Conservation (phyloP, 495 filamentous ascomycete genomes). For the Cenococcum geophilum region DNA sequence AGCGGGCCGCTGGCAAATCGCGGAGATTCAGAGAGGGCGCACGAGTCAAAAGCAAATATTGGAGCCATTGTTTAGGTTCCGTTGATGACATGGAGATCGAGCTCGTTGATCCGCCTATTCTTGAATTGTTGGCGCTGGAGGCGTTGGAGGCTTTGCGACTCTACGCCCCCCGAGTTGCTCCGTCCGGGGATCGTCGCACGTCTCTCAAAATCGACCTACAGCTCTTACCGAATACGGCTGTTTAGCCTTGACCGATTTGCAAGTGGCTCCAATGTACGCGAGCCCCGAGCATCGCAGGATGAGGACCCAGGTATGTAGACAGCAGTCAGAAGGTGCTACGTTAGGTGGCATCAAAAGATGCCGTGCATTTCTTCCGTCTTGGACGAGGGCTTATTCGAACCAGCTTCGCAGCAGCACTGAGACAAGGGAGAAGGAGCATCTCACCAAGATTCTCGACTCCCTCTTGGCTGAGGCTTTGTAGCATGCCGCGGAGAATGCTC, state of each 20-base stretch:
- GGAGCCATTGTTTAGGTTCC: background rate
- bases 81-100: background rate
- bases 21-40: background rate
- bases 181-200: no score
- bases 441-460: no score
- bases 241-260: background rate
- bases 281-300: background rate
- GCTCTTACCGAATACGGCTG: background rate
- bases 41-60: constrained; percentile 3
- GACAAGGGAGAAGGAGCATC: background rate
- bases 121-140: background rate
- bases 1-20: background rate
- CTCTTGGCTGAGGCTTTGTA: no score
- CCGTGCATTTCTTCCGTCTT: background rate
- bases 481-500: no score
- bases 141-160: background rate
- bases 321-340: background rate
- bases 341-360: background rate
- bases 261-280: background rate
- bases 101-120: background rate
- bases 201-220: no score
- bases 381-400: background rate
- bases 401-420: background rate
- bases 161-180: no score
- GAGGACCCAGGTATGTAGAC: background rate